Conservation (phyloP, 352 stramenopile genomes). For the Phytophthora constricta region DNA sequence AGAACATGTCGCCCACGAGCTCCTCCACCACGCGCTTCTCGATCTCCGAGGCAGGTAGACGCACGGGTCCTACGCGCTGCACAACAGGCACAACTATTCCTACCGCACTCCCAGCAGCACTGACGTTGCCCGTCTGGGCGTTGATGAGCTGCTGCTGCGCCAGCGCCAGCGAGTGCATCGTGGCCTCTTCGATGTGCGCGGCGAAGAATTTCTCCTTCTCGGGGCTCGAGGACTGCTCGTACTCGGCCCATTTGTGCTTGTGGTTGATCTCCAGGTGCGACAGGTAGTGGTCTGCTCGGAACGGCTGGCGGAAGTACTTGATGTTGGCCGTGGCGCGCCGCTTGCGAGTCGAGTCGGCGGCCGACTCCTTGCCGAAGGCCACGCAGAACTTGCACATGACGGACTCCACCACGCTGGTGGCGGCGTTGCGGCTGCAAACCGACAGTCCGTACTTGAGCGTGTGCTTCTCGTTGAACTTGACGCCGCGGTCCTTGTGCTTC, state of each 20-base stretch:
- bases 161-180: constrained; percentile 36
- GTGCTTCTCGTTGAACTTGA: constrained; percentile 76
- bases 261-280: constrained; percentile 78
- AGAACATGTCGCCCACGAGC: constrained; percentile 60
- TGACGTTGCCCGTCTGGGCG: constrained; percentile 1
- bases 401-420: constrained; percentile 55
- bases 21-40: constrained; percentile 62
- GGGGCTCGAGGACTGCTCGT: constrained; percentile 53
- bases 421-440: constrained; percentile 65
- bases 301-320: constrained; percentile 76
- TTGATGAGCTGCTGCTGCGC: constrained; percentile 36
- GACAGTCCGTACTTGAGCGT: constrained; percentile 72
- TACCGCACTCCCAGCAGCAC: background rate
- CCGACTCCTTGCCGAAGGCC: constrained; percentile 69
- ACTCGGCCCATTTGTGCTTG: constrained; percentile 66
- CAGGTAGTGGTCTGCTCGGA: constrained; percentile 73
- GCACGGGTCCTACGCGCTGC: constrained; percentile 44
- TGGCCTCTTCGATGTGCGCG: constrained; percentile 40
- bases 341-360: constrained; percentile 58
- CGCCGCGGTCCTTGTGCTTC: constrained; percentile 67
- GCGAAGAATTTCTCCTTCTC: constrained; percentile 71
- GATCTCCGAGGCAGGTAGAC: constrained; percentile 61
- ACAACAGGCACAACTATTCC: background rate
- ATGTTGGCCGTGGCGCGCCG: constrained; percentile 70
- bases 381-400: constrained; percentile 85